A percentile compares a stretch with the other conserved stretches of the same genome.
Conservation (phyloP, 352 stramenopile species). For the Phytopythium chamaehyphon region DNA sequence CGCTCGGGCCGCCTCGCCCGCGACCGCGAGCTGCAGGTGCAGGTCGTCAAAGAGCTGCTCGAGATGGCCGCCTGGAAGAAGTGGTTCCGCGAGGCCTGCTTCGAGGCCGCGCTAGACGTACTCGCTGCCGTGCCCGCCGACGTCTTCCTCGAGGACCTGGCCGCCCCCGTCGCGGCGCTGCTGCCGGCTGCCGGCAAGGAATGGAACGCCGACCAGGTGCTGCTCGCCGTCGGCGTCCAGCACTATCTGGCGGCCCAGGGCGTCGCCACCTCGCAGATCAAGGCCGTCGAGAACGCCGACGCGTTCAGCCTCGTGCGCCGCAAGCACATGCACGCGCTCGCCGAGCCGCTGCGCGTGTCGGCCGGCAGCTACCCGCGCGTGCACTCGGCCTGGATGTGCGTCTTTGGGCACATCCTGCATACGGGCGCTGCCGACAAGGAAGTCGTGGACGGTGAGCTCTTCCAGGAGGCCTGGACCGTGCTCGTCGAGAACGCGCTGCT, state of each 20-base stretch:
- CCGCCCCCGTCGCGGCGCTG: constrained; percentile 13
- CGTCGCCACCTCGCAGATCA: constrained; percentile 19
- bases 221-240: constrained; percentile 66
- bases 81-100: constrained; percentile 80
- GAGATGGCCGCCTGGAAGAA: constrained; percentile 85
- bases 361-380: constrained; percentile 72
- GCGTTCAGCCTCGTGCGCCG: constrained; percentile 44
- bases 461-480: constrained; percentile 77
- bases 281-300: constrained; percentile 32
- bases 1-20: constrained; percentile 60
- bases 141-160: constrained; percentile 41
- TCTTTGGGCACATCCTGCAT: constrained; percentile 75
- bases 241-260: constrained; percentile 53
- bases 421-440: constrained; percentile 23
- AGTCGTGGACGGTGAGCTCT: constrained; percentile 57
- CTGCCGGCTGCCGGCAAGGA: constrained; percentile 25
- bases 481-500: constrained; percentile 80
- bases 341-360: constrained; percentile 60
- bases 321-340: constrained; percentile 58
- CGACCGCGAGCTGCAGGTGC: constrained; percentile 31
- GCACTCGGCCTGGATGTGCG: constrained; percentile 70
- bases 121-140: constrained; percentile 43
- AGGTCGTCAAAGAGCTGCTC: constrained; percentile 70
- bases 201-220: constrained; percentile 79
- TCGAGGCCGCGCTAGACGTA: constrained; percentile 59